A percentile compares a stretch with the other conserved stretches of the same genome.
These are phyloP conservation scores for Yamadazyma membranifaciens DNA, from an alignment of 1,139 yeast species.

Conservation along the genomic window DNA sequence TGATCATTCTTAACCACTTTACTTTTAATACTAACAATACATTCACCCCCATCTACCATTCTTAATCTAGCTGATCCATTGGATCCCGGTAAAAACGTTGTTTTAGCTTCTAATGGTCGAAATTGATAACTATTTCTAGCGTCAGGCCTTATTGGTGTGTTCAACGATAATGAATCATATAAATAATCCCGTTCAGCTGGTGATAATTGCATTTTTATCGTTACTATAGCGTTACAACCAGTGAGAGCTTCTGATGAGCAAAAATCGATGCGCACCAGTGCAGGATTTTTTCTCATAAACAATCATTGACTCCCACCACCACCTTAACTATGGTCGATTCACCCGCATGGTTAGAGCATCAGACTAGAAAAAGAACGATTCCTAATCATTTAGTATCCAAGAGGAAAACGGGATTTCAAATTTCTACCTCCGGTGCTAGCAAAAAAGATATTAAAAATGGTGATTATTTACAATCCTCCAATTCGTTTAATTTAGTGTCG, in stretches of 20 bases:
- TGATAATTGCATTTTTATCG: conserved; percentile 57
- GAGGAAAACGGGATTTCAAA: conserved; percentile 43
- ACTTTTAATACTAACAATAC: conserved; percentile 85
- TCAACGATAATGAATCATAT: conserved; percentile 63
- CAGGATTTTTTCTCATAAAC: not conserved
- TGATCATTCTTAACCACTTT: conserved; percentile 65
- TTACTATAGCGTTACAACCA: no score
- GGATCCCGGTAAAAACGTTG: conserved; percentile 78
- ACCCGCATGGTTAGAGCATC: conserved; percentile 42
- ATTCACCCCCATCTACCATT: conserved; percentile 86
- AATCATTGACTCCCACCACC: not conserved
- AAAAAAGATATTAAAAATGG: conserved; percentile 16
- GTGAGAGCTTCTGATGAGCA: no score
- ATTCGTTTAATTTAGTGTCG: conserved; percentile 37
- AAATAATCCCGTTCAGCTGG: conserved; percentile 85
- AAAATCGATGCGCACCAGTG: not conserved
- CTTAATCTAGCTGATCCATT: conserved; percentile 90
- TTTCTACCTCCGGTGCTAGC: conserved; percentile 23
- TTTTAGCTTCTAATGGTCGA: conserved; percentile 81
- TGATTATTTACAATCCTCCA: conserved; percentile 14
- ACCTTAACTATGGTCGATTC: not conserved
- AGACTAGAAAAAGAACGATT: conserved; percentile 52
- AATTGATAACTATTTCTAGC: conserved; percentile 72
- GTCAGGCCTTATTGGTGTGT: conserved; percentile 78
- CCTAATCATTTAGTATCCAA: conserved; percentile 54